A percentile compares a stretch with the other conserved stretches of the same genome.
Conservation (phyloP, 495 filamentous ascomycete genomes). For the Physcia stellaris region DNA sequence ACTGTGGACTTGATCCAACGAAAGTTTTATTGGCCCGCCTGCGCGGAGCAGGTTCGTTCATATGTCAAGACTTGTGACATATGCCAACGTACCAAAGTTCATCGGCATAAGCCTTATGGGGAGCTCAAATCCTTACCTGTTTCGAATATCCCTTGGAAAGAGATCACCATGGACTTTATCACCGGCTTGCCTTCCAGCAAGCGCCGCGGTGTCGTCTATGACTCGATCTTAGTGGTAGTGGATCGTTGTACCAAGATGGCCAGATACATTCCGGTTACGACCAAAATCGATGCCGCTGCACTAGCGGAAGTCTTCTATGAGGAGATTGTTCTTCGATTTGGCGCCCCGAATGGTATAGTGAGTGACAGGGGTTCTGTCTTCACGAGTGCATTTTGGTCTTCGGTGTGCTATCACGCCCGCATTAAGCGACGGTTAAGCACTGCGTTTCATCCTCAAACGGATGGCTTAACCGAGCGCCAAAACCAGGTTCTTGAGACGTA, state of each 20-base stretch:
- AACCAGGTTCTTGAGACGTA: constrained; percentile 14
- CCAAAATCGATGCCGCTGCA: not conserved
- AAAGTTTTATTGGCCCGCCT: too few species aligned
- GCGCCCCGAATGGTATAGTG: constrained; percentile 1
- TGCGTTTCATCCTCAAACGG: constrained; percentile 8
- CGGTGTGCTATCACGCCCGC: constrained; percentile 1
- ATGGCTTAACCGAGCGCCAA: too few species aligned
- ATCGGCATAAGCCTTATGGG: constrained; percentile 7
- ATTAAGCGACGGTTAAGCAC: not conserved
- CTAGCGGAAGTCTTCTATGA: constrained; percentile 4
- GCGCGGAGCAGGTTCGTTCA: constrained; percentile 4
- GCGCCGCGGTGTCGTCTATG: too few species aligned
- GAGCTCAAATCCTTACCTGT: constrained; percentile 3
- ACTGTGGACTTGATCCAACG: constrained; percentile 3
- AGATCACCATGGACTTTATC: constrained; percentile 15
- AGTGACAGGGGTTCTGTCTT: constrained; percentile 7
- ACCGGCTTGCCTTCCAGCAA: constrained; percentile 3
- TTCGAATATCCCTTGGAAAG: constrained; percentile 1
- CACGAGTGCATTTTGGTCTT: constrained; percentile 7
- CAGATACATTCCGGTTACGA: constrained; percentile 3
- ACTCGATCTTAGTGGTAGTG: constrained; percentile 13
- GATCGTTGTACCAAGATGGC: constrained; percentile 9
- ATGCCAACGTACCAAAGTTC: too few species aligned
- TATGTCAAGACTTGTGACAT: too few species aligned
- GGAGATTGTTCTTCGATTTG: too few species aligned